A percentile compares a stretch with the other conserved stretches of the same genome.
phyloP scores from a whole-genome alignment of 2,329 filamentous ascomycete genomes.

The Fusarium verticillioides region DNA sequence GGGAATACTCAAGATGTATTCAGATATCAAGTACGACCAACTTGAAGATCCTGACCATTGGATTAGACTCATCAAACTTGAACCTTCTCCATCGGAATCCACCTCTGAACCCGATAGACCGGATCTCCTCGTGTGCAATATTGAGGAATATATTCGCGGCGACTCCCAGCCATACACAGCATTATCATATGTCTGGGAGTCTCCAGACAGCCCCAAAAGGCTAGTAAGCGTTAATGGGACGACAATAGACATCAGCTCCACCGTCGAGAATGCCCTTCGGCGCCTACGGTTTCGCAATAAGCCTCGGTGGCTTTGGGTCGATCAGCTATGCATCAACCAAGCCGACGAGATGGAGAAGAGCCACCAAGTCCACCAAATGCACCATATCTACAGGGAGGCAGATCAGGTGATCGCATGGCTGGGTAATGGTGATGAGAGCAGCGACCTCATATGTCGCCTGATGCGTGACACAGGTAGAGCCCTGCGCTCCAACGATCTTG shows the following conservation, averaged over 20 bases:
- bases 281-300: neutral
- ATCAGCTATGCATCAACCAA: neutral
- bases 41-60: neutral
- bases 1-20: neutral
- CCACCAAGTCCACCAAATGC: neutral
- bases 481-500: neutral
- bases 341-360: neutral
- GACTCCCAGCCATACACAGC: neutral
- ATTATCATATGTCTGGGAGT: neutral
- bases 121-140: neutral
- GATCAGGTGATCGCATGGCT: neutral
- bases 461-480: neutral
- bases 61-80: neutral
- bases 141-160: neutral
- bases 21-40: neutral
- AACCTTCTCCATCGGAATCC: neutral
- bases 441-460: neutral
- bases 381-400: neutral
- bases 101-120: neutral
- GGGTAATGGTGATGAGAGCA: neutral
- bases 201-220: neutral
- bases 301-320: neutral
- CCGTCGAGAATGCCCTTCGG: neutral
- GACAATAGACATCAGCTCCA: neutral
- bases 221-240: neutral